Base-by-base conservation (phyloP, 2,329 filamentous ascomycete species). In the Xylaria sp. region DNA sequence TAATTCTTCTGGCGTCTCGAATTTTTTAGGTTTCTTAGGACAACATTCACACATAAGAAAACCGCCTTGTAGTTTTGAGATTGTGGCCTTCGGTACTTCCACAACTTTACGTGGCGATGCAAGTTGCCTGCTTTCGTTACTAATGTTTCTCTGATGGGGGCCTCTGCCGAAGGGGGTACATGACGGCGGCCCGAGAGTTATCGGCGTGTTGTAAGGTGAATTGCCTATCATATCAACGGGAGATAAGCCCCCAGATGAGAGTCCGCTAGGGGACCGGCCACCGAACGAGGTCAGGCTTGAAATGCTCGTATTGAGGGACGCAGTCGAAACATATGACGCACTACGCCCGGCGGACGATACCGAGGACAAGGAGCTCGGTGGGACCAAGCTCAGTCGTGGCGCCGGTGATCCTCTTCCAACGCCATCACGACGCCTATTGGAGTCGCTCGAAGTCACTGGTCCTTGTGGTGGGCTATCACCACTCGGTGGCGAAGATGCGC, bases 21-120 rank as follows among this genome's bases (percentile, higher is more conserved):
- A 97, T 73, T 96, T 96, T 78, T 96, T 97, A 1, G 94, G 94
- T 78, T 97, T 97, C 78, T 97, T 97, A 0, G 93, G 94, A 78
- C 94, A 98, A 76, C 94, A 98, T 72, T 97, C 92, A 78, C 94
- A 98, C 78, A 97, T 86, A 67, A 79, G 82, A 46, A 83, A 83
- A 1, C 78, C 71, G 5, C 73, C 82, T 60, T 84, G 82, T 25
- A 86, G 75, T 70, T 84, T 84, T n/a, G 81, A 75, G 3, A 76
- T 73, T 37, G 73, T 75, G 14, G 77, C 74, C 71, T 84, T 84
- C 46, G 80, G 76, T n/a, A 82, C 75, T 33, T 86, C 84, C 0
- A 76, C 76, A 17, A 84, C 72, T 68, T 84, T 85, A 33, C 84
- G 80, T 1, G 84, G 82, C 47, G 83, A 85, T 6, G 79, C 77